Conservation (phyloP, 805 yeast genomes). For the Kockiozyma suomiensis region DNA sequence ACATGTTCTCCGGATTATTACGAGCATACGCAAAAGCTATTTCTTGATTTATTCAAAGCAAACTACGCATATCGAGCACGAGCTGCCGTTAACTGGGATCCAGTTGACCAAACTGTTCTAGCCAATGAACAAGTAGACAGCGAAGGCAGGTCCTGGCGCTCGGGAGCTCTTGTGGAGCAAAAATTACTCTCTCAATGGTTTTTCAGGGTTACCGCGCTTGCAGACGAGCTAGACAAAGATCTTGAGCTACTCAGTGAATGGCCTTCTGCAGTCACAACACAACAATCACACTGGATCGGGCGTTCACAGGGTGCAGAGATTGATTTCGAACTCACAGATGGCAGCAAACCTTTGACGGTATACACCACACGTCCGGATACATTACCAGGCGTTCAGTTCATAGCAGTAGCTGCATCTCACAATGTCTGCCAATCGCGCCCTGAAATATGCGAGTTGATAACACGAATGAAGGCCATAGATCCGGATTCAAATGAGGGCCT, state of each 20-base stretch:
- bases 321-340: conserved; percentile 44
- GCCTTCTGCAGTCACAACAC: conserved; percentile 85
- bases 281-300: conserved; percentile 97
- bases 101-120: conserved; percentile 88
- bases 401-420: conserved; percentile 77
- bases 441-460: conserved; percentile 54
- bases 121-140: conserved; percentile 97
- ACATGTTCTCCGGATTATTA: conserved; percentile 89
- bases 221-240: conserved; percentile 67
- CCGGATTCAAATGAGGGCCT: conserved; percentile 63
- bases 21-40: conserved; percentile 88
- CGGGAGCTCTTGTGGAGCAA: conserved; percentile 93
- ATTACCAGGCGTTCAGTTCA: conserved; percentile 74
- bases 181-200: conserved; percentile 87
- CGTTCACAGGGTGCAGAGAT: conserved; percentile 79
- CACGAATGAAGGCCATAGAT: conserved; percentile 42
- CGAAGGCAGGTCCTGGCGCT: conserved; percentile 92
- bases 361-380: conserved; percentile 95
- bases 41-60: conserved; percentile 67
- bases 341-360: conserved; percentile 47
- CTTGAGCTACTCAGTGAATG: conserved; percentile 64
- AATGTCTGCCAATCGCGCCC: conserved; percentile 51
- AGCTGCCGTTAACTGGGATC: conserved; percentile 97
- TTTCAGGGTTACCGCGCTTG: conserved; percentile 82
- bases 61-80: conserved; percentile 84